Base-by-base conservation (phyloP, 2,329 filamentous ascomycete species). In the Paraphoma sp. region DNA sequence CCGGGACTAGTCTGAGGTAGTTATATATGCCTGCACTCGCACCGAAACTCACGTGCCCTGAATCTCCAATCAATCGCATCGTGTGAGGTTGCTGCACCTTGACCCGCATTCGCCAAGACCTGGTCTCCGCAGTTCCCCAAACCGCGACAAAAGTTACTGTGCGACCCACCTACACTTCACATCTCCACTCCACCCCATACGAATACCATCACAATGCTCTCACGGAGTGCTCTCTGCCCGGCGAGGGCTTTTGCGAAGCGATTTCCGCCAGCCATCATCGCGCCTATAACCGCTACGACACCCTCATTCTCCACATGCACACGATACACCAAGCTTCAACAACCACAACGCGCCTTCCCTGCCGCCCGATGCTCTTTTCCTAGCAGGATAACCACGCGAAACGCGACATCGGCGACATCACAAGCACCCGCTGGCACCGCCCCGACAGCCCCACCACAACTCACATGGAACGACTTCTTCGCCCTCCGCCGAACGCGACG, bases 401-500 rank as follows among this genome's bases (percentile, higher is more conserved):
- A 64, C 48, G 70, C 70, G n/a, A 72, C 74, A 7, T 63, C 69
- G 1, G 45, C 64, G 12, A 53, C 66, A 6, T 50, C 62, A 11
- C 51, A 64, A 33, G 43, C 67, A 38, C 57, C 59, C 14, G 50
- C 64, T 49, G 60, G 48, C 49, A 29, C 62, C 10, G 17, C 70
- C 6, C 48, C 63, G 12, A 51, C 48, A 47, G 48, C 61, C 42
- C 55, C 62, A 43, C 61, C 64, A 10, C 66, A 76, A 53, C 76
- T 83, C 38, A 81, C 81, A 79, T 98, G 94, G 94, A 89, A 97
- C 81, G 88, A 87, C 50, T 98, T 97, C 83, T 96, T 98, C 83
- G 87, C 87, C 74, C 88, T 98, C 57, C 92, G 94, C 71, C 90
- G 92, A 69, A 90, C 88, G 57, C 91, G 94, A 53, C 89, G 94